These are phyloP conservation scores for Puccinia polysora DNA, from an alignment of 1,284 basidiomycete species.

Conservation along the genomic window DNA sequence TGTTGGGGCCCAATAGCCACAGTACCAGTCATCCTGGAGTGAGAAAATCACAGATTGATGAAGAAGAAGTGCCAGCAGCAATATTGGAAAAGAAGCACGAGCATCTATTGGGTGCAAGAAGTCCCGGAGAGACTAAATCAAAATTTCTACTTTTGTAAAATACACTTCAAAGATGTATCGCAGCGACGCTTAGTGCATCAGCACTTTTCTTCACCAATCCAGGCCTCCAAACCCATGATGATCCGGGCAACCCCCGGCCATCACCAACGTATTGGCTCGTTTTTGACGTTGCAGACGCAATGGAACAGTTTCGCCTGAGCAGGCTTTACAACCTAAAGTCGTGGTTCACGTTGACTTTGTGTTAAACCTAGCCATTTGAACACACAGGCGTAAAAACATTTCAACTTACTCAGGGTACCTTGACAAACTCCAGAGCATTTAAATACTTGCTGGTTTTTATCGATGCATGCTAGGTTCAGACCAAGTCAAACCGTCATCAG, in stretches of 20 bases:
- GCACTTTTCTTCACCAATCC: slow-evolving; percentile 12
- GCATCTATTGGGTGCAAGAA: no score
- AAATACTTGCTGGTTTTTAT: slow-evolving; percentile 1
- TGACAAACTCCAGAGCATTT: slow-evolving; percentile 8
- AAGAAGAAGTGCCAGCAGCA: no score
- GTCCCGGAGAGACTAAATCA: no score
- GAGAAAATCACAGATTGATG: no score
- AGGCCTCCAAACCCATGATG: not conserved
- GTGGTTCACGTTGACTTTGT: no score
- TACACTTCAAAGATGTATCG: no score
- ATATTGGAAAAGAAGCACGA: no score
- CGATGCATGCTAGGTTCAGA: slow-evolving; percentile 3
- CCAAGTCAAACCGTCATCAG: no score
- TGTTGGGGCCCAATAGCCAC: no score
- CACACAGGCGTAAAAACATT: not conserved
- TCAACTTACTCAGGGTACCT: slow-evolving; percentile 10
- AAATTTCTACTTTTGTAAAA: no score
- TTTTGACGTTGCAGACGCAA: slow-evolving; percentile 7
- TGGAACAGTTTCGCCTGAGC: not conserved
- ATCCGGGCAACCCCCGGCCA: not conserved
- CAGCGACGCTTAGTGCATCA: not conserved
- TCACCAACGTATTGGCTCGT: slow-evolving; percentile 14
- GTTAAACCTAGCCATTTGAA: no score
- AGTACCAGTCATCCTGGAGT: no score
- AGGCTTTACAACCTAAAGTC: slow-evolving; percentile 3